Conservation (phyloP, 805 yeast species). For the Tetrapisispora namnaoensis region DNA sequence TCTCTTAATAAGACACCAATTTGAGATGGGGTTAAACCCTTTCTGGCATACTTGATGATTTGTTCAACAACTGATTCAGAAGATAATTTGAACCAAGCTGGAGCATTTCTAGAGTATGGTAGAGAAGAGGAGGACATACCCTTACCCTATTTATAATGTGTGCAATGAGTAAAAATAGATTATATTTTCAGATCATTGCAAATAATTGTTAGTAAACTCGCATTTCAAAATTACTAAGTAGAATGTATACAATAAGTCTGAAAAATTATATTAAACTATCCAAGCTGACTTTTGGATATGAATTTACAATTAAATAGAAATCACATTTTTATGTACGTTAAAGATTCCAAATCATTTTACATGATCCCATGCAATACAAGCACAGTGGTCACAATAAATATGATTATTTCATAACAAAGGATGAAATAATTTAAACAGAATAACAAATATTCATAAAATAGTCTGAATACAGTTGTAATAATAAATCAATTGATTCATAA, state of each 20-base stretch:
- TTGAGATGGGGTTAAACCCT: slow-evolving; percentile 99
- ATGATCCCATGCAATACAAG: too few relatives aligned
- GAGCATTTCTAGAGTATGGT: slow-evolving; percentile 98
- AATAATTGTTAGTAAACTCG: slow-evolving; percentile 2
- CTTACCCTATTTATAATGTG: slow-evolving; percentile 62
- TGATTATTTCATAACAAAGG: too few relatives aligned
- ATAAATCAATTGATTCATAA: too few relatives aligned
- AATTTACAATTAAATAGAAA: too few relatives aligned
- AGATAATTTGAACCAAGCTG: slow-evolving; percentile 98
- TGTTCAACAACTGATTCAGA: slow-evolving; percentile 95
- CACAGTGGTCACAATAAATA: too few relatives aligned
- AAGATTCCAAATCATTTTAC: too few relatives aligned
- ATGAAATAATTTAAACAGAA: too few relatives aligned
- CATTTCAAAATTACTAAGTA: not conserved
- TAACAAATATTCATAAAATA: too few relatives aligned
- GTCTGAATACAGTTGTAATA: too few relatives aligned
- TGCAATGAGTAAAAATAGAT: not conserved
- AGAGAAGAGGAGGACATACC: slow-evolving; percentile 98
- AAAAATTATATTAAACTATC: too few relatives aligned
- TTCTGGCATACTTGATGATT: slow-evolving; percentile 98
- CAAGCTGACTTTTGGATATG: too few relatives aligned
- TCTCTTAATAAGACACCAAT: slow-evolving; percentile 99
- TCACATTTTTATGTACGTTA: too few relatives aligned
- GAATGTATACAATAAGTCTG: not conserved
- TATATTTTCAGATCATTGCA: not conserved